Conservation (phyloP, 352 stramenopile species). For the Phytophthora agathidicida region DNA sequence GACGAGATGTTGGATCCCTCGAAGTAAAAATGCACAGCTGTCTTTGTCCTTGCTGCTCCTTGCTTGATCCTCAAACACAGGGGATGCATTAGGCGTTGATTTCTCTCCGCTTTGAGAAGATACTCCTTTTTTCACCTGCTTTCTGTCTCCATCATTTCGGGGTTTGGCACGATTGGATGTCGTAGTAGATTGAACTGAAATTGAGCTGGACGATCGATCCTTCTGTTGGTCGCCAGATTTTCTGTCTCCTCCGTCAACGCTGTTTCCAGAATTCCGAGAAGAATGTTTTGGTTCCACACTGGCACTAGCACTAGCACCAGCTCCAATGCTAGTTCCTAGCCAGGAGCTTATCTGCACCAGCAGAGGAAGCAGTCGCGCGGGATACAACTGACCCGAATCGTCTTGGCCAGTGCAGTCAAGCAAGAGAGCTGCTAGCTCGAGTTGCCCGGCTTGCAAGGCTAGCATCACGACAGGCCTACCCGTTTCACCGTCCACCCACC, state of each 20-base stretch:
- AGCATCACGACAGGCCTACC: constrained; percentile 50
- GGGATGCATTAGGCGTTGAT: neutral
- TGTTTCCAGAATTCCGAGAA: constrained; percentile 11
- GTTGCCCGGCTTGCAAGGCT: constrained; percentile 58
- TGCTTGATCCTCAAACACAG: neutral
- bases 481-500: constrained; percentile 61
- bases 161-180: constrained; percentile 45
- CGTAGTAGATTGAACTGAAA: constrained; percentile 21
- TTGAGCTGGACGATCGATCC: constrained; percentile 18
- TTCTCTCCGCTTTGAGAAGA: constrained; percentile 1
- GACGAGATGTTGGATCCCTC: constrained; percentile 29
- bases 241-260: neutral
- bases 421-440: constrained; percentile 64
- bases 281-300: constrained; percentile 8
- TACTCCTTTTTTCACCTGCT: constrained; percentile 20
- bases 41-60: constrained; percentile 17
- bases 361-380: constrained; percentile 51
- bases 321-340: constrained; percentile 32
- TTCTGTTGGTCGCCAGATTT: constrained; percentile 10
- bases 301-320: constrained; percentile 1
- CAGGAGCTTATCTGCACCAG: constrained; percentile 51
- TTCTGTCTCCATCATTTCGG: constrained; percentile 56
- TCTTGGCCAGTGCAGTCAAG: constrained; percentile 43
- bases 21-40: constrained; percentile 22
- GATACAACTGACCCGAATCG: constrained; percentile 27